Base-by-base conservation (phyloP, 148 eudicot species). In the Rhododendron simsii region DNA sequence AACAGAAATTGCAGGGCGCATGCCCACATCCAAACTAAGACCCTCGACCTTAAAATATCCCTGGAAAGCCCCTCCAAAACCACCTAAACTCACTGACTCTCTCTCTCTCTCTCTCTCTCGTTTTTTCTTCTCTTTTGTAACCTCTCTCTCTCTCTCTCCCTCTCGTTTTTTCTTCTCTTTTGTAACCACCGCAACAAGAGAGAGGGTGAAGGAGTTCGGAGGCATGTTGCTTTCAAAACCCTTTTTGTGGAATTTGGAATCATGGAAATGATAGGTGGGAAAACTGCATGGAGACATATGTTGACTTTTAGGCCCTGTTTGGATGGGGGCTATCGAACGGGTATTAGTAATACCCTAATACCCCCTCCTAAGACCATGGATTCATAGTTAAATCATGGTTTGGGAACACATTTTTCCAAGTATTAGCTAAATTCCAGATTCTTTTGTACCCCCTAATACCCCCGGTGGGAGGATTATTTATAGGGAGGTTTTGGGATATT, bases 11-110 rank as follows among this genome's bases (percentile, higher is more conserved):
- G 85, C 79, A 84, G 79, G 48, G 45, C 30, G 79, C 9, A 48
- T 69, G 85, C 28, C 61, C 37, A 30, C 85, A 84, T 84, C 85
- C 7, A 28, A 84, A 84, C 79, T 84, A 84, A 13, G 85, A 84
- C 85, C 47, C 28, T 47, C 30, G 85, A 84, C 79, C 85, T 48
- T 84, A 84, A 65, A 83, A 28, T 83, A 67, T 67, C 45, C 61
- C 28, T 35, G 21, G 74, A 83, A 82, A 82, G 84, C 84, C 84
- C 28, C 69, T 57, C 33, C 73, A 4, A 81, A 81, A 81, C 84
- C 50, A 81, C 84, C 84, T 33, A 51, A 35, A 26, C 28, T 8
- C 11, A 7, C 1, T 8, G 13, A n/a, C 50, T 57, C 65, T 6
- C 65, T 59, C 65, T 1, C 65, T 59, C 71, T 50, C 18, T 2